Evolutionary conservation across 768 basidiomycete species (phyloP), one percentile per base, ranked within the genome.

Genomic region (Baorangia bicolor): DNA sequence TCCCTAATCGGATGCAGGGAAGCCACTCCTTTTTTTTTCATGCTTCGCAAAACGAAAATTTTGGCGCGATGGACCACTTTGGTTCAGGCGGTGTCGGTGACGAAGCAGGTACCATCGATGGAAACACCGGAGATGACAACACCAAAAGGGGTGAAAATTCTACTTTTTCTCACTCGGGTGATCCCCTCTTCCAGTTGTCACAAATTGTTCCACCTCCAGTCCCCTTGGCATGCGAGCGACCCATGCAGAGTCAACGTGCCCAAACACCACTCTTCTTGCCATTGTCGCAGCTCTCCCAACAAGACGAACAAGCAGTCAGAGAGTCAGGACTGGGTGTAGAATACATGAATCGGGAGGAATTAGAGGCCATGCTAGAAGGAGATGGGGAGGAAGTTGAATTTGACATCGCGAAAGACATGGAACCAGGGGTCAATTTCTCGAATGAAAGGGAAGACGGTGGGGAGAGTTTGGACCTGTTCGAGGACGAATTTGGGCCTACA

Each of bases 261-360:
- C 44, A 57, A 41, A 60, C 66, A 2, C 72, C 70, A 11, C 61
- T 69, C 75, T 82, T 52, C 66, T 83, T 64, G 74, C 85, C 67
- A 62, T 76, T 53, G 74, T 83, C 85, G n/a, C 86, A 86, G 64
- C 75, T 87, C 35, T 86, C 88, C 4, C 75, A 74, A 28, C 78
- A 76, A 30, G 80, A 83, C 35, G 74, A 78, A 60, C 80, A 77
- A 48, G 75, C 77, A 6, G 75, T 90, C 42, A 77, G 77, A 35
- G 77, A 76, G 27, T 83, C 85, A 2, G 88, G 88, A 5, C 72
- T 92, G 28, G 87, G 85, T 3, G 75, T 86, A 23, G 87, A 89
- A 62, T 65, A 77, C 56, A 88, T 91, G 88, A 74, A 77, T 55
- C 76, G 70, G 6, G 78, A 82, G 23, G 87, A 90, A 65, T 69